Evolutionary conservation across 805 yeast genomes (phyloP).

Genomic region (Millerozyma acaciae): DNA sequence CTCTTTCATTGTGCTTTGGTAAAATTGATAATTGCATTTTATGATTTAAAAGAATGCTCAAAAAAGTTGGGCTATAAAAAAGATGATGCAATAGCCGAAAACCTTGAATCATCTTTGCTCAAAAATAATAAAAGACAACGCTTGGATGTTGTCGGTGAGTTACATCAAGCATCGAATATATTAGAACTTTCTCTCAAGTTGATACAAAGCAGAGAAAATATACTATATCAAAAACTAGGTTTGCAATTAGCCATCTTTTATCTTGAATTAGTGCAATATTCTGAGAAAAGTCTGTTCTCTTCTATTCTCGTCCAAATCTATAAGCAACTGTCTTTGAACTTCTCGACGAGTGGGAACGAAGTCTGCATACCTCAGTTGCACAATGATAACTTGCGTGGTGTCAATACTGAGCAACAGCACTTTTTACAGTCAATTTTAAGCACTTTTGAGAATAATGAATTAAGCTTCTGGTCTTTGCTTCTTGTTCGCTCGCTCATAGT

Average conservation of each 20-base stretch:
- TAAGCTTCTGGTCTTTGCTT: slow-evolving; percentile 24
- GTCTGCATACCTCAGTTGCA: too few species aligned
- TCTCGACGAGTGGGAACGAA: too few species aligned
- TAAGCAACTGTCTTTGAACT: too few species aligned
- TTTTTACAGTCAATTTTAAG: slow-evolving; percentile 10
- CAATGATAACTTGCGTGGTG: too few species aligned
- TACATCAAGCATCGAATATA: slow-evolving; percentile 16
- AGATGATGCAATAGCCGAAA: too few species aligned
- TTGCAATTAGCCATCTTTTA: slow-evolving; percentile 16
- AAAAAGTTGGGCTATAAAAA: too few species aligned
- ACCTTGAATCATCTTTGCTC: slow-evolving; percentile 7
- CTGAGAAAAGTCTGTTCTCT: too few species aligned
- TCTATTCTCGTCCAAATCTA: too few species aligned
- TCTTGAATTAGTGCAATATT: slow-evolving; percentile 13
- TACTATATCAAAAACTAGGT: slow-evolving; percentile 12
- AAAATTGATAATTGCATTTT: slow-evolving; percentile 29
- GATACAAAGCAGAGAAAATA: slow-evolving; percentile 11
- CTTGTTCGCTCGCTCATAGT: too few species aligned
- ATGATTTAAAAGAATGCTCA: slow-evolving; percentile 14
- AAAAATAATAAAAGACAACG: slow-evolving; percentile 26
- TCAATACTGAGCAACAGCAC: too few species aligned
- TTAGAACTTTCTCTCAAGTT: slow-evolving; percentile 25
- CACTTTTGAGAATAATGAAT: slow-evolving; percentile 18
- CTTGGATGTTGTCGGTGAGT: slow-evolving; percentile 16
- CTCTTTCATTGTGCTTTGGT: slow-evolving; percentile 32